Evolutionary conservation across 2,329 filamentous ascomycete species (phyloP), one percentile per base, ranked within the genome.

Genomic region (Aulographum hederae): DNA sequence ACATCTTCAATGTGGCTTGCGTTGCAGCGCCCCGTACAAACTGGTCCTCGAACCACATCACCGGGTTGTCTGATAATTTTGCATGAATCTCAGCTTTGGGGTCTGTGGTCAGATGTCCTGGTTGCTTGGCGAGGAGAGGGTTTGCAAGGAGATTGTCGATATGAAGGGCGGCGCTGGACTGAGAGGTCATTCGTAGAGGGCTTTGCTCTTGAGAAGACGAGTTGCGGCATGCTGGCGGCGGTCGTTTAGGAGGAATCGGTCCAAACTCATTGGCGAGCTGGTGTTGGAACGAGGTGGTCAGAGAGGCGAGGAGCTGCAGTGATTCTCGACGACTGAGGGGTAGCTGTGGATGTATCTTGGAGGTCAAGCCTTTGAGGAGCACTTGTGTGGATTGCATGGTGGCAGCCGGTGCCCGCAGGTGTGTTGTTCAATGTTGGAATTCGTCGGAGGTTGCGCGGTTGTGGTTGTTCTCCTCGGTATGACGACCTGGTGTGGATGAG

Each of bases 271-370:
- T 58, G 42, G 77, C 70, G 26, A 78, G 61, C 36, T 75, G 69
- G 31, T 61, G 57, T 40, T 69, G 61, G 47, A 78, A 78, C 10
- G 70, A 75, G 26, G 59, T 61, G 15, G 69, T 74, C 39, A 78
- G 60, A 14, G 70, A 57, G 32, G 56, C 61, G 26, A 77, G 60
- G 5, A 78, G 56, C 41, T 69, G 63, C 38, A 67, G 57, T 12
- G 65, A 70, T 43, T 77, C 67, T 35, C 60, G 60, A 4, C 61
- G 56, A 17, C 60, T 67, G 12, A 73, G 55, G 16, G 70, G 63
- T 3, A 64, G 42, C 38, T 57, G 58, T 0, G 56, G 56, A 38
- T 65, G 60, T 26, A 76, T 58, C 45, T 65, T 70, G 34, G 16
- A 41, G 36, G 38, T 38, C 25, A 26, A 13, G 28, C 20, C 27